Base-by-base conservation (phyloP, 208 protist genomes). In the Wallacemonas sp. region DNA sequence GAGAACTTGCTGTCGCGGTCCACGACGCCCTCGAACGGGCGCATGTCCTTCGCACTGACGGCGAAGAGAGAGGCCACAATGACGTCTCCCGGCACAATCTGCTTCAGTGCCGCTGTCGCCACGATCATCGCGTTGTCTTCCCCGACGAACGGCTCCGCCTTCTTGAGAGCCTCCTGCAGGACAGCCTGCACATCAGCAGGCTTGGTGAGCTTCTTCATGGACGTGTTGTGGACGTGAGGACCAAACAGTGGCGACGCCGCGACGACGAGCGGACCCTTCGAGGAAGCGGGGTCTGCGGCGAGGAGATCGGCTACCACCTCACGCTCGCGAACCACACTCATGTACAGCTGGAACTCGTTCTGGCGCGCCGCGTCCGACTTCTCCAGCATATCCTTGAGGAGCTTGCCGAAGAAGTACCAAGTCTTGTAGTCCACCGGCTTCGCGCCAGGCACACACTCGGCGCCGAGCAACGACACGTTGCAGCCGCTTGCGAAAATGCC, bases 191-290 rank as follows among this genome's bases (percentile, higher is more conserved):
- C 65, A 34, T 84, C 73, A 15, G 53, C 29, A 5, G 22, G 26
- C 27, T 17, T 79, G 45, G 0, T 27, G 30, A 80, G 54, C 57
- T 77, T 74, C 10, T 58, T 67, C 26, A 55, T 41, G 27, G 45
- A 36, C 15, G 58, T 64, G 50, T 72, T 67, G 36, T 79, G 58
- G 34, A 83, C 62, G 9, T 81, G 36, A 1, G 73, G 71, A 13
- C 81, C 78, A 42, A 77, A 79, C 10, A 91, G 39, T 26, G 84
- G 81, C 39, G 84, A 91, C 6, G 53, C 69, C 1, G 65, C 80
- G n/a, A 91, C 71, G 19, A 63, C 63, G 29, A 89, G 69, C 3
- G 63, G 67, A n/a, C 55, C n/a, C 26, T 46, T 63, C 13, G 33
- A 41, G 21, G 21, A 42, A 17, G 26, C 32, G 19, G 61, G 53